These are phyloP conservation scores for Alternaria sp. DNA, from an alignment of 2,329 filamentous ascomycete genomes.

Conservation along the genomic window DNA sequence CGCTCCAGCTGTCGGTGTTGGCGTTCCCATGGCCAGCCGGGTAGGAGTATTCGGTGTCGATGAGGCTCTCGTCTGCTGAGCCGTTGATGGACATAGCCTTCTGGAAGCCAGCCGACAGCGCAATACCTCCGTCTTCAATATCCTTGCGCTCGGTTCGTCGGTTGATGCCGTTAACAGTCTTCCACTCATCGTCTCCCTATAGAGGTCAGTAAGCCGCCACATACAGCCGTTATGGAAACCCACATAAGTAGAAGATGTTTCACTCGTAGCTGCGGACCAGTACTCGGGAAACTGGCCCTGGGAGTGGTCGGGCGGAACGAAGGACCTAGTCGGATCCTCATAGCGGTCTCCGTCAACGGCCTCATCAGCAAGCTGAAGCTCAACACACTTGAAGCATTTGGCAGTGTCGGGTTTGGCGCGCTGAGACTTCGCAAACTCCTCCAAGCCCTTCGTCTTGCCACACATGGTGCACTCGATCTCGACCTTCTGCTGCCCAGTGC, in stretches of 20 bases:
- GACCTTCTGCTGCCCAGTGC: conserved; percentile 50
- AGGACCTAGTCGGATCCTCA: conserved; percentile 32
- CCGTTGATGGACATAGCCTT: conserved; percentile 20
- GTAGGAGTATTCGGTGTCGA: conserved; percentile 26
- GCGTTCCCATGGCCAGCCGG: not conserved
- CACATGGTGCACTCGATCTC: conserved; percentile 60
- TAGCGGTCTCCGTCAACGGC: conserved; percentile 39
- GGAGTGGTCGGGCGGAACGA: conserved; percentile 23
- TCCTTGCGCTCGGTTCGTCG: conserved; percentile 1
- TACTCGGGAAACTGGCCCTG: conserved; percentile 27
- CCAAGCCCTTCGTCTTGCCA: conserved; percentile 53
- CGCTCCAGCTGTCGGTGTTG: conserved; percentile 15
- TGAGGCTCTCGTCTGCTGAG: conserved; percentile 19
- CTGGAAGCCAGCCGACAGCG: conserved; percentile 21
- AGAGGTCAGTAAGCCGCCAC: conserved; percentile 5
- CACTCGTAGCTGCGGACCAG: conserved; percentile 16
- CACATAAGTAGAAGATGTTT: conserved; percentile 28
- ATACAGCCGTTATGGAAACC: not conserved
- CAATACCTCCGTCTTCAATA: conserved; percentile 18
- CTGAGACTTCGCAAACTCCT: conserved; percentile 59
- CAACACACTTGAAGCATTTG: conserved; percentile 42
- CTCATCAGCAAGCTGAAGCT: conserved; percentile 27
- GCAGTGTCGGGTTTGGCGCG: conserved; percentile 53
- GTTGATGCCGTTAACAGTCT: conserved; percentile 5
- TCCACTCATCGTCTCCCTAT: conserved; percentile 20